Evolutionary conservation across 441 rosid genomes (phyloP).

Genomic region (Jatropha multifida): DNA sequence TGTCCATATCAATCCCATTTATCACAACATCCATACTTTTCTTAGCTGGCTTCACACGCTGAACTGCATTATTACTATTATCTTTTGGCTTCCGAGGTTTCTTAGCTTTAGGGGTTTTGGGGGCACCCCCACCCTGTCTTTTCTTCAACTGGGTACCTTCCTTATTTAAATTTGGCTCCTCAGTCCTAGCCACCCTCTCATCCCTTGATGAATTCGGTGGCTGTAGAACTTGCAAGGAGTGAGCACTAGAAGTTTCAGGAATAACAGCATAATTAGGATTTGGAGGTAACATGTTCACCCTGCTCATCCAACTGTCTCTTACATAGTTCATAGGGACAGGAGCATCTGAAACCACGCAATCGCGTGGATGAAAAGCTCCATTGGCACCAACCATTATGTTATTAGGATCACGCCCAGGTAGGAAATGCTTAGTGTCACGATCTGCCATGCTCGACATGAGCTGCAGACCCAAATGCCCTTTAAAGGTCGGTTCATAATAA

Average conservation of each 20-base stretch:
- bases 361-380: conserved; percentile 54
- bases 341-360: conserved; percentile 53
- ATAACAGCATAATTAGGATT: conserved; percentile 46
- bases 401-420: conserved; percentile 57
- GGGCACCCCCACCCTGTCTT: conserved; percentile 51
- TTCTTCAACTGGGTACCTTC: conserved; percentile 49
- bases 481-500: conserved; percentile 71
- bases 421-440: conserved; percentile 57
- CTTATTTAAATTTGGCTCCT: conserved; percentile 48
- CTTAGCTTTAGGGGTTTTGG: conserved; percentile 60
- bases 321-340: conserved; percentile 58
- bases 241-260: conserved; percentile 61
- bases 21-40: conserved; percentile 79
- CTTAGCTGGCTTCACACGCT: conserved; percentile 67
- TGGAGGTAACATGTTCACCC: conserved; percentile 63
- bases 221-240: conserved; percentile 58
- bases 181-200: conserved; percentile 45
- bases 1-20: conserved; percentile 86
- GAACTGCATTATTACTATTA: conserved; percentile 37
- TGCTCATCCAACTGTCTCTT: conserved; percentile 70
- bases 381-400: conserved; percentile 47
- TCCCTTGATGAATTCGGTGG: conserved; percentile 47
- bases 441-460: conserved; percentile 63
- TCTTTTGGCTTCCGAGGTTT: conserved; percentile 79
- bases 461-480: conserved; percentile 73